Percentiles rank a stretch among this genome's conserved stretches.
These are phyloP conservation scores for Phytophthora pisi DNA, from an alignment of 352 stramenopile species.

Conservation along the genomic window DNA sequence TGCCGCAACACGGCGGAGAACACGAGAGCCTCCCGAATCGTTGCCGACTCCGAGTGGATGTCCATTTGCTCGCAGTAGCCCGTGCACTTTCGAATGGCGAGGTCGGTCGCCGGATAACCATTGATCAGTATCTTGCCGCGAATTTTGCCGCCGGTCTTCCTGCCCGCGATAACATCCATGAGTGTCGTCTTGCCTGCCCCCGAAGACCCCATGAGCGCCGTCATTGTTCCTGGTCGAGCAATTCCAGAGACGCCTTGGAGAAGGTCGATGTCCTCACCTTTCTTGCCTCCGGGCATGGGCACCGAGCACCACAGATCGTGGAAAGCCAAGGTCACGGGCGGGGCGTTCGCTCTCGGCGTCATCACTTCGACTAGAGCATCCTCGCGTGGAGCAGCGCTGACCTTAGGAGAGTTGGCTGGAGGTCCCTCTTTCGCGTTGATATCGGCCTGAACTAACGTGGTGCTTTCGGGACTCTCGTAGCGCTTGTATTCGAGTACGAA, in stretches of 20 bases:
- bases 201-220: constrained; percentile 63
- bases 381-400: constrained; percentile 6
- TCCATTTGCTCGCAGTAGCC: constrained; percentile 86
- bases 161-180: constrained; percentile 91
- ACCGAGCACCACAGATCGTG: constrained; percentile 56
- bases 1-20: constrained; percentile 87
- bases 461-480: constrained; percentile 46
- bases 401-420: background rate
- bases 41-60: constrained; percentile 86
- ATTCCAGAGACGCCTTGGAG: constrained; percentile 75
- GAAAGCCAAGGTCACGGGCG: constrained; percentile 43
- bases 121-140: constrained; percentile 65
- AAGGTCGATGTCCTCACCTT: constrained; percentile 61
- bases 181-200: constrained; percentile 92
- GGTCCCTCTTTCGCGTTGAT: constrained; percentile 9
- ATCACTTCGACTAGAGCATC: background rate
- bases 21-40: constrained; percentile 82
- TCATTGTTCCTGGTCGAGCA: constrained; percentile 54
- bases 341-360: background rate
- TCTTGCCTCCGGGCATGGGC: constrained; percentile 31
- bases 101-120: constrained; percentile 40
- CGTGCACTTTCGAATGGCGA: constrained; percentile 46
- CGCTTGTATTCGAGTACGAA: constrained; percentile 48
- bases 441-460: constrained; percentile 29
- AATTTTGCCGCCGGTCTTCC: constrained; percentile 88